Evolutionary conservation across 2,329 filamentous ascomycete species (phyloP).

Genomic region (Zasmidium cellare): DNA sequence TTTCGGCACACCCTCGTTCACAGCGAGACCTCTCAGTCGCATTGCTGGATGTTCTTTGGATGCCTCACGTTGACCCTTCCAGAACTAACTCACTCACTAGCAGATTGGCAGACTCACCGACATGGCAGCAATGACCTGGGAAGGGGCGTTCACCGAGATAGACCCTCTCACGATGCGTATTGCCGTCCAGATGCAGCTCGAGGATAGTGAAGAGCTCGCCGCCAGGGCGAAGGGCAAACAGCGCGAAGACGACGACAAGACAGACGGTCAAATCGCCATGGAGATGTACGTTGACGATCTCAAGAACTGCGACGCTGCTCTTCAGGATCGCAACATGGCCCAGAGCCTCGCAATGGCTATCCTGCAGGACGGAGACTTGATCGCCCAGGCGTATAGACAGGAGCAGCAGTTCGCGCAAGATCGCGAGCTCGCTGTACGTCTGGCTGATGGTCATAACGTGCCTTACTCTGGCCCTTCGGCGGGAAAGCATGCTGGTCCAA

Average conservation of each 20-base stretch:
- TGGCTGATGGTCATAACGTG: neutral
- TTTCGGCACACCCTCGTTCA: too few relatives aligned
- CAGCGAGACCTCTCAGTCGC: too few relatives aligned
- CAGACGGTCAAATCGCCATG: slow-evolving; percentile 23
- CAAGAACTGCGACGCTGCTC: slow-evolving; percentile 9
- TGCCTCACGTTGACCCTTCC: too few relatives aligned
- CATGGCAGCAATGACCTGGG: slow-evolving; percentile 7
- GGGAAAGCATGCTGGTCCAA: neutral
- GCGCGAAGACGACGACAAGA: slow-evolving; percentile 17
- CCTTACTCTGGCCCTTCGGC: neutral
- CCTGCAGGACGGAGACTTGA: slow-evolving; percentile 15
- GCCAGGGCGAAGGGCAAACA: slow-evolving; percentile 20
- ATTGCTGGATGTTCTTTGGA: too few relatives aligned
- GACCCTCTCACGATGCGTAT: slow-evolving; percentile 12
- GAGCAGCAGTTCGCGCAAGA: slow-evolving; percentile 26
- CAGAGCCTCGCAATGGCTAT: slow-evolving; percentile 25
- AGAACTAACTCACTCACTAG: too few relatives aligned
- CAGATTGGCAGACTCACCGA: too few relatives aligned
- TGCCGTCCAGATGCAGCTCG: slow-evolving; percentile 54
- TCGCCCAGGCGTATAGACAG: slow-evolving; percentile 12
- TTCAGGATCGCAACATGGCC: slow-evolving; percentile 24
- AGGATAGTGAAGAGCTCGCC: slow-evolving; percentile 49
- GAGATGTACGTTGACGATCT: slow-evolving; percentile 29
- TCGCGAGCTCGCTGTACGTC: slow-evolving; percentile 18
- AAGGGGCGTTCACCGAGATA: slow-evolving; percentile 10